Base-by-base conservation (phyloP, 1,139 yeast species). In the Lodderomyces elongisporus region DNA sequence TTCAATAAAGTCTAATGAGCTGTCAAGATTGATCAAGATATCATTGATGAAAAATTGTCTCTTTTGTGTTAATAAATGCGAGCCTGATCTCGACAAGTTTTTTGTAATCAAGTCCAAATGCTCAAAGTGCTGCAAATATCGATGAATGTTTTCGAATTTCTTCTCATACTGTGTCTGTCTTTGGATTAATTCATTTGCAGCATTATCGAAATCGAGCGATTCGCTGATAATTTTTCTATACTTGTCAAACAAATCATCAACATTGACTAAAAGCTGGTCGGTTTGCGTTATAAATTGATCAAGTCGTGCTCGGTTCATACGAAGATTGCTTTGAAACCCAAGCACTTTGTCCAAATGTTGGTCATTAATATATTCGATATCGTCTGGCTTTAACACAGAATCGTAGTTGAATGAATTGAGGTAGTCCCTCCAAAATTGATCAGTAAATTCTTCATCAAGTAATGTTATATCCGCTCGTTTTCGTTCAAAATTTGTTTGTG, bases 41-140 rank as follows among this genome's bases (percentile, higher is more conserved):
- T 63, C 62, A 27, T 39, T 40, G 5, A 32, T 36, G 25, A 44
- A 44, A 30, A 40, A 39, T 6, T 42, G 42, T 18, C 42, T 31
- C 23, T 32, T 30, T 22, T 42, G 42, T 30, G 48, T 51, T 2
- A 87, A 87, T 32, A 83, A 67, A 30, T 69, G 70, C 18, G 81
- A 74, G 2, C 85, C 85, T 3, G 87, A 85, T 16, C 77, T 74
- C 41, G 88, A 82, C 40, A 91, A 66, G 30, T 70, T 69, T 39
- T 78, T 70, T 15, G 85, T 81, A 20, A 87, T 79, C 4, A 71
- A 63, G 35, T 87, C 95, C 38, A 89, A 62, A 17, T 74, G 68
- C 40, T 83, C 88, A 51, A 85, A 88, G 36, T 78, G 68, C 27
- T 63, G 58, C 39, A 89, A 66, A 35, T 78, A 70, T 1, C 49